phyloP scores from a whole-genome alignment of 768 basidiomycete genomes.

The Russula sp. region DNA sequence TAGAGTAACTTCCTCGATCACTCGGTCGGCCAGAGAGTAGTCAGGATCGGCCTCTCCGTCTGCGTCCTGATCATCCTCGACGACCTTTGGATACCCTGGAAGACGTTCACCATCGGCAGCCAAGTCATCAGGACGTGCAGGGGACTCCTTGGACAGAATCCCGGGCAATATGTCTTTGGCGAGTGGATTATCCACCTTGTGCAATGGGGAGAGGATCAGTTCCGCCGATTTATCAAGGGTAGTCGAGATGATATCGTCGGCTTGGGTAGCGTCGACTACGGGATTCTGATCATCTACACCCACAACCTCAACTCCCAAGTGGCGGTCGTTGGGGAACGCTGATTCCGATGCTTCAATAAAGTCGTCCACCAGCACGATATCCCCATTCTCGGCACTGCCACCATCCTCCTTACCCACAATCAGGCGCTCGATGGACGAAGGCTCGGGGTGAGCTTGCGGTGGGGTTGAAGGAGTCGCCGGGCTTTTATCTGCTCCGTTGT shows the following conservation, averaged over 20 bases:
- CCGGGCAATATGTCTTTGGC: not conserved
- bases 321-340: not conserved
- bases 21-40: not conserved
- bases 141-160: not conserved
- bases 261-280: not conserved
- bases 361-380: not conserved
- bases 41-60: constrained; percentile 25
- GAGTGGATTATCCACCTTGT: not conserved
- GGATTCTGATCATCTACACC: not conserved
- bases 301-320: not conserved
- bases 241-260: not conserved
- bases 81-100: not conserved
- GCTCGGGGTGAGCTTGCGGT: not conserved
- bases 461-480: not conserved
- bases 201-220: not conserved
- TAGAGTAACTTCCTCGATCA: not conserved
- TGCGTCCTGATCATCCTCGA: constrained; percentile 17
- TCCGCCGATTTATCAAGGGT: not conserved
- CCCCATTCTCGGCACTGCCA: not conserved
- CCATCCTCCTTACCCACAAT: not conserved
- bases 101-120: not conserved
- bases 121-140: not conserved
- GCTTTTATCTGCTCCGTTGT: not conserved
- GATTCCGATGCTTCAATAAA: not conserved
- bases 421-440: not conserved